These are phyloP conservation scores for Apiotrichum montevideense DNA, from an alignment of 1,284 basidiomycete genomes.

Conservation along the genomic window DNA sequence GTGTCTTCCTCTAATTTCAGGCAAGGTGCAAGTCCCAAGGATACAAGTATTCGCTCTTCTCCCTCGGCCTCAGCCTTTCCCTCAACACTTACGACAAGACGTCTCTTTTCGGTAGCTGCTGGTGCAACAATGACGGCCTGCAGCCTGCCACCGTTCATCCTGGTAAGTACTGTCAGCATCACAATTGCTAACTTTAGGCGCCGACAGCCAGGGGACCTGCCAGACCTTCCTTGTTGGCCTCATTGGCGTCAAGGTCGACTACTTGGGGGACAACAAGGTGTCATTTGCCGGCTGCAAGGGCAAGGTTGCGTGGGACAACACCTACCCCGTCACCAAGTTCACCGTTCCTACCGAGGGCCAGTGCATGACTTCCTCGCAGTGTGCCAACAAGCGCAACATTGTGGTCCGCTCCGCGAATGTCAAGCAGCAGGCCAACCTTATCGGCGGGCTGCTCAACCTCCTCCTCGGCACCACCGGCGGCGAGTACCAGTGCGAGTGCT, in stretches of 20 bases:
- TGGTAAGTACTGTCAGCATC: neutral
- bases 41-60: neutral
- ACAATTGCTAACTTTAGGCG: neutral
- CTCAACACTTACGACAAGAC: neutral
- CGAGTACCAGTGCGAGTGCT: neutral
- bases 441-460: neutral
- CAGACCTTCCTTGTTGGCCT: neutral
- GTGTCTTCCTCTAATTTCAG: neutral
- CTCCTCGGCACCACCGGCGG: neutral
- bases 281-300: neutral
- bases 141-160: neutral
- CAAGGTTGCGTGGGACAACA: neutral
- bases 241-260: conserved; percentile 1
- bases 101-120: neutral
- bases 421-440: neutral
- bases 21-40: neutral
- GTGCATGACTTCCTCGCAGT: neutral
- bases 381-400: neutral
- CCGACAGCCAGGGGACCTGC: neutral
- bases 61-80: neutral
- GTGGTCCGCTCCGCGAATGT: neutral
- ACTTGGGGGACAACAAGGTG: neutral
- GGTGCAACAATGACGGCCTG: neutral
- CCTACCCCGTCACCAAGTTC: neutral
- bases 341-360: neutral